phyloP scores from a whole-genome alignment of 192 early-diverging fungal genomes.

The Gryganskiella cystojenkinii region DNA sequence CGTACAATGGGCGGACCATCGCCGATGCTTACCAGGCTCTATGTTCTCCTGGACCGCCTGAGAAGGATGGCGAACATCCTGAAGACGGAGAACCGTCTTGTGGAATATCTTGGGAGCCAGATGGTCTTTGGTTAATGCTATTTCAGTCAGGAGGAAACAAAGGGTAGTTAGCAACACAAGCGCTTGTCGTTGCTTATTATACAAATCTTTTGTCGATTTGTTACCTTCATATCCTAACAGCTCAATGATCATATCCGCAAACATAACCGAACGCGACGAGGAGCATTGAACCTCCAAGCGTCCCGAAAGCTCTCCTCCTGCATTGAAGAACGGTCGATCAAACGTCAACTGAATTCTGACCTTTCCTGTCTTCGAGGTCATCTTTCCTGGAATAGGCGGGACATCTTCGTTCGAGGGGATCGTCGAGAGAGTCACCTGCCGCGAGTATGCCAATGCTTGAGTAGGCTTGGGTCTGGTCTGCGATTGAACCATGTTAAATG shows the following conservation, averaged over 20 bases:
- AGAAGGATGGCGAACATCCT: constrained; percentile 36
- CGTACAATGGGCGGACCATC: background rate
- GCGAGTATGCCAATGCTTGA: constrained; percentile 20
- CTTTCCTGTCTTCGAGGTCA: constrained; percentile 45
- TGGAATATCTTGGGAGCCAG: constrained; percentile 37
- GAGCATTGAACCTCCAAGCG: constrained; percentile 45
- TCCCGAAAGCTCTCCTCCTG: constrained; percentile 52
- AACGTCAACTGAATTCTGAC: constrained; percentile 42
- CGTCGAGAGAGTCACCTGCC: constrained; percentile 32
- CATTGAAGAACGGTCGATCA: constrained; percentile 45
- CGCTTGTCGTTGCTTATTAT: background rate
- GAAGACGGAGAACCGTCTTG: constrained; percentile 36
- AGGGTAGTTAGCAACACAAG: background rate
- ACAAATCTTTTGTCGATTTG: background rate
- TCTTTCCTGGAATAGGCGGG: constrained; percentile 38
- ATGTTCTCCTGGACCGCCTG: constrained; percentile 48
- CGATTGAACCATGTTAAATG: background rate
- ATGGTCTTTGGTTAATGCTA: constrained; percentile 45
- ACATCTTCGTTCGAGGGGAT: constrained; percentile 37
- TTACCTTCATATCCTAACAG: constrained; percentile 50
- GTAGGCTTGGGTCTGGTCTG: constrained; percentile 6
- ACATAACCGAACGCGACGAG: constrained; percentile 34
- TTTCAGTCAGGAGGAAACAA: background rate
- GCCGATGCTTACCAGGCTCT: constrained; percentile 24
- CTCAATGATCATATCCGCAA: constrained; percentile 45